Evolutionary conservation across 345 rosid genomes (phyloP).

Genomic region (Noccaea bulbosa): DNA sequence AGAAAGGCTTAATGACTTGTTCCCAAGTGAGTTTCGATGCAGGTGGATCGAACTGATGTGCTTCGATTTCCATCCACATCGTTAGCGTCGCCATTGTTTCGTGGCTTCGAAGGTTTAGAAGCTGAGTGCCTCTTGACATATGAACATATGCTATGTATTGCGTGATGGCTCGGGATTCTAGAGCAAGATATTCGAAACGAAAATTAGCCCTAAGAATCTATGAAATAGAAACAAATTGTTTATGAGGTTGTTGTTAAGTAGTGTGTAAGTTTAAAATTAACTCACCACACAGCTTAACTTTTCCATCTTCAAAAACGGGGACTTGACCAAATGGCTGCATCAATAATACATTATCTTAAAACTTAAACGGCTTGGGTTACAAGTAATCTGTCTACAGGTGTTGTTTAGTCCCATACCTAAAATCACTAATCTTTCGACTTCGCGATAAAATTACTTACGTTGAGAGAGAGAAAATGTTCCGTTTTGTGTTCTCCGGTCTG

Average conservation of each 20-base stretch:
- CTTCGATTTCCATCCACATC: constrained; percentile 58
- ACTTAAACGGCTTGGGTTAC: neutral
- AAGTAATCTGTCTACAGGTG: constrained; percentile 14
- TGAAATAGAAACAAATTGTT: neutral
- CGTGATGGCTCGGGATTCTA: constrained; percentile 49
- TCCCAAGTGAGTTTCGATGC: constrained; percentile 45
- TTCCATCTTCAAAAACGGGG: constrained; percentile 50
- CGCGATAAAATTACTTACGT: constrained; percentile 45
- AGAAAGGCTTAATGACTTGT: constrained; percentile 36
- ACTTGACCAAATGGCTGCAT: constrained; percentile 55
- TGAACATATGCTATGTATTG: constrained; percentile 44
- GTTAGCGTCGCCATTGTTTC: constrained; percentile 37
- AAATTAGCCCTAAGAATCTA: neutral
- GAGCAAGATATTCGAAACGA: neutral
- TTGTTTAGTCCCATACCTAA: neutral
- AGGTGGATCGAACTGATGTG: constrained; percentile 55
- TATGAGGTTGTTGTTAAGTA: neutral
- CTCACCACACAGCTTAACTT: constrained; percentile 68
- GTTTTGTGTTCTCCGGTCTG: constrained; percentile 58
- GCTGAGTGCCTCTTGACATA: constrained; percentile 41
- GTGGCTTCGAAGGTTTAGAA: constrained; percentile 35
- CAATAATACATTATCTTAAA: constrained; percentile 19
- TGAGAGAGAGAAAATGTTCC: constrained; percentile 52
- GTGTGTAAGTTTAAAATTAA: neutral
- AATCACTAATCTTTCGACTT: neutral